Percentiles rank a stretch among this genome's conserved stretches.
These are phyloP conservation scores for Neoboletus brunneissimus DNA, from an alignment of 768 basidiomycete genomes.

Conservation along the genomic window DNA sequence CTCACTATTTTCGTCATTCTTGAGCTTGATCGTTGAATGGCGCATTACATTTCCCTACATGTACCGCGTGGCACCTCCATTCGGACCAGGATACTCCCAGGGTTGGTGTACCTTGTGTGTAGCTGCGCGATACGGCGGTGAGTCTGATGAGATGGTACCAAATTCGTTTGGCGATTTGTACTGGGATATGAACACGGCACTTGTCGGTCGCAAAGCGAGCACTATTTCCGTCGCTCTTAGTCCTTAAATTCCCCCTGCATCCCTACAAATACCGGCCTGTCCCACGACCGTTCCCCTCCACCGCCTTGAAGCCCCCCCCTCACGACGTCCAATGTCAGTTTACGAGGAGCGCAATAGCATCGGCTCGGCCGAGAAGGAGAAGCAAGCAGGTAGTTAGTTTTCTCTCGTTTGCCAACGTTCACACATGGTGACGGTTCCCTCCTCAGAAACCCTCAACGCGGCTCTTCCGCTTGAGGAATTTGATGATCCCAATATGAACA, in stretches of 20 bases:
- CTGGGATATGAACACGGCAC: not conserved
- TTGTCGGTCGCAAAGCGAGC: not conserved
- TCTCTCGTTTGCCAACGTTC: not conserved
- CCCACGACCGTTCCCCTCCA: not conserved
- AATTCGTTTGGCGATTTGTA: not conserved
- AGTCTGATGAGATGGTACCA: not conserved
- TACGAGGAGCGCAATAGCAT: slow-evolving; percentile 17
- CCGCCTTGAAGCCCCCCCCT: not conserved
- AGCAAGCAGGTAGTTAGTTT: slow-evolving; percentile 9
- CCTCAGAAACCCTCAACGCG: slow-evolving; percentile 2
- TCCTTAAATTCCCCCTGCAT: not conserved
- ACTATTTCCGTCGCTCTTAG: not conserved
- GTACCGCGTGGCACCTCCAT: slow-evolving; percentile 1
- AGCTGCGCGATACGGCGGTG: not conserved
- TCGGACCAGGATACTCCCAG: not conserved
- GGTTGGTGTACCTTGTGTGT: not conserved
- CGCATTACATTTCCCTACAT: not conserved
- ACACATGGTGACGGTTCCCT: not conserved
- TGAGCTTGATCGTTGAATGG: not conserved
- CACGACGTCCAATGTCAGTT: slow-evolving; percentile 17
- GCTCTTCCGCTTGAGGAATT: slow-evolving; percentile 24
- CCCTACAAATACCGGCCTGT: slow-evolving; percentile 14
- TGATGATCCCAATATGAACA: slow-evolving; percentile 40
- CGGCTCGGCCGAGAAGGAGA: slow-evolving; percentile 26
- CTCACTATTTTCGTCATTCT: not conserved